Percentiles rank a stretch among this genome's conserved stretches.
These are phyloP conservation scores for Gnomoniopsis smithogilvyi DNA, from an alignment of 2,329 filamentous ascomycete species.

Conservation along the genomic window DNA sequence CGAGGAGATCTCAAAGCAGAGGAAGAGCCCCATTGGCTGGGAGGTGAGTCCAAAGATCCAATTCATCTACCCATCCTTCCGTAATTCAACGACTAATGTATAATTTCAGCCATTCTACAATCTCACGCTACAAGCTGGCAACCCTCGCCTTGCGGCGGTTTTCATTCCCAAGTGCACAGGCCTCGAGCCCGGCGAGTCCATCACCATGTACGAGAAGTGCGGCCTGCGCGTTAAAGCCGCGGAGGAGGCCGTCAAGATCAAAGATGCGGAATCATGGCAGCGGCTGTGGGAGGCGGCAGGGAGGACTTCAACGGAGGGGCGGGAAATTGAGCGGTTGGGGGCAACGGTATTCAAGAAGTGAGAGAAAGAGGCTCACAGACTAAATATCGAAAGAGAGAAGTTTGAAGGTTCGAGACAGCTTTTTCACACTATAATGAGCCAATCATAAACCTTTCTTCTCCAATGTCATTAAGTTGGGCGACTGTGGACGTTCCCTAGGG, in stretches of 20 bases:
- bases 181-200: conserved; percentile 64
- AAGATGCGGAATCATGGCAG: conserved; percentile 73
- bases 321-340: conserved; percentile 80
- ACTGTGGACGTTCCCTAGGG: background rate
- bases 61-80: background rate
- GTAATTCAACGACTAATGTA: conserved; percentile 3
- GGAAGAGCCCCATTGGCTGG: conserved; percentile 94
- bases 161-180: conserved; percentile 87
- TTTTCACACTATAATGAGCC: background rate
- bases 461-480: background rate
- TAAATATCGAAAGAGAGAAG: background rate
- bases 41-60: conserved; percentile 58
- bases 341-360: conserved; percentile 55
- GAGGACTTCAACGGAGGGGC: conserved; percentile 59
- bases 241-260: conserved; percentile 83
- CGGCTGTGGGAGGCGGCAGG: conserved; percentile 71
- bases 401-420: background rate
- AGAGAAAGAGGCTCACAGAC: background rate
- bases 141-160: conserved; percentile 75
- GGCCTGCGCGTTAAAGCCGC: conserved; percentile 85
- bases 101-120: conserved; percentile 77
- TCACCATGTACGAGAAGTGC: conserved; percentile 96
- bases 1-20: conserved; percentile 74
- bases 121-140: conserved; percentile 82
- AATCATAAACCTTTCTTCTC: background rate